Evolutionary conservation across 768 basidiomycete genomes (phyloP).

Genomic region (Lentinula raphanica): DNA sequence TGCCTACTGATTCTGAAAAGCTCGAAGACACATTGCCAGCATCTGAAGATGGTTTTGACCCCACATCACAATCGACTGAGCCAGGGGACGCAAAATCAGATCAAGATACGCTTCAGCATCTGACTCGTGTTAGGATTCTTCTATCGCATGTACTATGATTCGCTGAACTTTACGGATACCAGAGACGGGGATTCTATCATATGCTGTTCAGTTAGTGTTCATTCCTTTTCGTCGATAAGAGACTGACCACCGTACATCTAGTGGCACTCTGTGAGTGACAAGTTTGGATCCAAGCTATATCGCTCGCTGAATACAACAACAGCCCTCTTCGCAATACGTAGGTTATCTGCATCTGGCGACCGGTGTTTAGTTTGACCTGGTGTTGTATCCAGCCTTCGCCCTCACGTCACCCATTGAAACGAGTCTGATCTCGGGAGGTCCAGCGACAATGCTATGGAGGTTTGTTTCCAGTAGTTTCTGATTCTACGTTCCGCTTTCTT

Average conservation of each 20-base stretch:
- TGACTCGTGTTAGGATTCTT: not conserved
- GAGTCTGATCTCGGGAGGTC: constrained; percentile 48
- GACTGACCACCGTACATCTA: not conserved
- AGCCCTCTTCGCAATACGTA: constrained; percentile 63
- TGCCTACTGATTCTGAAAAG: not conserved
- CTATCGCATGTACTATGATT: not conserved
- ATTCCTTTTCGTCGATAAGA: not conserved
- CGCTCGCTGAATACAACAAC: not conserved
- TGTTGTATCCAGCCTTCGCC: constrained; percentile 39
- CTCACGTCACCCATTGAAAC: constrained; percentile 55
- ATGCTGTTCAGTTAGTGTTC: constrained; percentile 45
- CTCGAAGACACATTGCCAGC: not conserved
- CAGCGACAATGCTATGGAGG: constrained; percentile 53
- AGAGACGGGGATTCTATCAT: constrained; percentile 49
- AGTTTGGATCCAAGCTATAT: not conserved
- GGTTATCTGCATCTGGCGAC: constrained; percentile 19
- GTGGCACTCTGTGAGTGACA: not conserved
- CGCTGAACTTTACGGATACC: not conserved
- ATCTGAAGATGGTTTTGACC: not conserved
- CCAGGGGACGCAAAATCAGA: not conserved
- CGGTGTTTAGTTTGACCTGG: not conserved
- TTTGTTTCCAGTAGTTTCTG: not conserved
- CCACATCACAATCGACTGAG: not conserved
- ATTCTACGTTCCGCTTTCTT: not conserved
- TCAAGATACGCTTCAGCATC: not conserved